These are phyloP conservation scores for Fusarium sambucinum DNA, from an alignment of 2,329 filamentous ascomycete genomes.

Conservation along the genomic window DNA sequence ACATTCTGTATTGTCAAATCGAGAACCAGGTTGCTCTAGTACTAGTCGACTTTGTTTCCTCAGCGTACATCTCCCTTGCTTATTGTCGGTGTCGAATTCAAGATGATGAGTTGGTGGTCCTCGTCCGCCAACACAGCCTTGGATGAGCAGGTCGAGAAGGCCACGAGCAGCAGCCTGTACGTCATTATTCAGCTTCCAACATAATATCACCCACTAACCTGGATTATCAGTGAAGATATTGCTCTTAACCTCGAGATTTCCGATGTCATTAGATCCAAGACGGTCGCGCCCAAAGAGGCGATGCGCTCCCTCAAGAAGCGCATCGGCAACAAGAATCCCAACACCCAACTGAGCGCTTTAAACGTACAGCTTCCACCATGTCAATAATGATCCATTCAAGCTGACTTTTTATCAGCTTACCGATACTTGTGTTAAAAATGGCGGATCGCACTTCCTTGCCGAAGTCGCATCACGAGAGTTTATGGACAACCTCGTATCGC, in stretches of 20 bases:
- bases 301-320: slow-evolving; percentile 96
- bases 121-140: slow-evolving; percentile 89
- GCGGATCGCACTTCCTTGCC: slow-evolving; percentile 90
- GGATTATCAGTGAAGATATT: slow-evolving; percentile 82
- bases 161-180: slow-evolving; percentile 93
- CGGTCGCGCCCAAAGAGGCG: slow-evolving; percentile 95
- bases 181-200: slow-evolving; percentile 29
- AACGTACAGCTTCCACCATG: slow-evolving; percentile 68
- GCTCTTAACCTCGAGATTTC: slow-evolving; percentile 98
- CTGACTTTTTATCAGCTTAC: slow-evolving; percentile 72
- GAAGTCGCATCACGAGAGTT: slow-evolving; percentile 98
- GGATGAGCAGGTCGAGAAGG: slow-evolving; percentile 96
- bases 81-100: slow-evolving; percentile 36
- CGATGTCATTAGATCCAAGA: slow-evolving; percentile 96
- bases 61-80: slow-evolving; percentile 3
- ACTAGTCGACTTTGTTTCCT: neutral
- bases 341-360: slow-evolving; percentile 93
- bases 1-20: slow-evolving; percentile 9
- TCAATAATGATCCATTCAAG: neutral
- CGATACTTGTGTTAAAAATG: slow-evolving; percentile 99
- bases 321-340: slow-evolving; percentile 97
- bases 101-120: slow-evolving; percentile 96
- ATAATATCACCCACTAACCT: slow-evolving; percentile 23
- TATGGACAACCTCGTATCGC: slow-evolving; percentile 94
- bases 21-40: neutral